A percentile compares a stretch with the other conserved stretches of the same genome.
Conservation (phyloP, 257 asterid genomes). For the Nicotiana sylvestris region DNA sequence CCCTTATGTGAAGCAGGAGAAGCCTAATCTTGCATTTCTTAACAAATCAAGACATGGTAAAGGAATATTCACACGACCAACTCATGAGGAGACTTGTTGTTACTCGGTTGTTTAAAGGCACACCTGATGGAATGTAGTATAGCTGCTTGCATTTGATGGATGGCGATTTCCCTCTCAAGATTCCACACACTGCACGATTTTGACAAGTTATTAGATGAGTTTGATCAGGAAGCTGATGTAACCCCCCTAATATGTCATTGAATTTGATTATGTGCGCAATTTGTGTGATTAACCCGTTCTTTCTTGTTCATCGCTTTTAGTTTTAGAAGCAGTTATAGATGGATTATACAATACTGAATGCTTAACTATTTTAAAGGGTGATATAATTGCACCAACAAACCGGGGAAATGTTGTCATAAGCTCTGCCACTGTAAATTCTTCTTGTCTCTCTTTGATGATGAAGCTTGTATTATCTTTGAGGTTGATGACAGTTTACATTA, state of each 20-base stretch:
- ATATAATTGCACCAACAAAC: neutral
- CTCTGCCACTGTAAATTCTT: neutral
- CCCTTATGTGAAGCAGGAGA: neutral
- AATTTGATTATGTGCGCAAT: neutral
- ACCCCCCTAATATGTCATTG: neutral
- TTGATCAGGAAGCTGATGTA: conserved; percentile 1
- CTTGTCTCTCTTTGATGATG: neutral
- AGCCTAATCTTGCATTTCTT: neutral
- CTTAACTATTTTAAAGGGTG: neutral
- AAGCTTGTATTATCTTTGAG: neutral
- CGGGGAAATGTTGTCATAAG: neutral
- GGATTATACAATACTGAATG: neutral
- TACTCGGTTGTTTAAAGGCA: conserved; percentile 1
- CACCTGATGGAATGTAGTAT: neutral
- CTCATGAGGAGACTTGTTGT: neutral
- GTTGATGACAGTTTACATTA: neutral
- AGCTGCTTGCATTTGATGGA: neutral
- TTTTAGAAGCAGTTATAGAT: neutral
- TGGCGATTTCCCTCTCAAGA: conserved; percentile 1
- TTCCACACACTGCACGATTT: neutral
- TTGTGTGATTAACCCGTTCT: neutral
- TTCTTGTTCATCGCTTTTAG: neutral
- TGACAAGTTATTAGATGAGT: neutral
- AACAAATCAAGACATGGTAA: neutral
- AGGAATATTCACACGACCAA: neutral